Evolutionary conservation across 2,329 filamentous ascomycete species (phyloP).

Genomic region (Fonsecaea nubica): DNA sequence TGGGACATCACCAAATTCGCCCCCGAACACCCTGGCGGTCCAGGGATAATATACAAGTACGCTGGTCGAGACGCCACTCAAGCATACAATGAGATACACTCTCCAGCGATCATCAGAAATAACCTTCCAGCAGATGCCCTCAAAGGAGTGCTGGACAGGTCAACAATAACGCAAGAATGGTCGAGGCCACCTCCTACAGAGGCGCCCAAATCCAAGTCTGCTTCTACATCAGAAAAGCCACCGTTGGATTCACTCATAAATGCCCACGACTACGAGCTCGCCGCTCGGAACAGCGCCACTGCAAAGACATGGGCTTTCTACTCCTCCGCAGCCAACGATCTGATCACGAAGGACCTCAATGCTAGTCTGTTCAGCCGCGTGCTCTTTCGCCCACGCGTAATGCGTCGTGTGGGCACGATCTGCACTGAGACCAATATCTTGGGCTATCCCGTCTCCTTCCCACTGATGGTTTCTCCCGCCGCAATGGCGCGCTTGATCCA

Average conservation of each 20-base stretch:
- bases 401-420: slow-evolving; percentile 63
- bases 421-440: slow-evolving; percentile 62
- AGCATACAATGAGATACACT: slow-evolving; percentile 61
- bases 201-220: slow-evolving; percentile 41
- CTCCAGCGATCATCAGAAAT: slow-evolving; percentile 55
- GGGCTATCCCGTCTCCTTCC: slow-evolving; percentile 59
- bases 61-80: slow-evolving; percentile 62
- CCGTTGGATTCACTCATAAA: slow-evolving; percentile 63
- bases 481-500: slow-evolving; percentile 70
- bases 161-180: slow-evolving; percentile 59
- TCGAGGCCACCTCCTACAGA: slow-evolving; percentile 48
- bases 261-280: slow-evolving; percentile 66
- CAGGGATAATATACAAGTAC: slow-evolving; percentile 50
- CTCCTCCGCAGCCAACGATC: slow-evolving; percentile 69
- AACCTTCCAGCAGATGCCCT: slow-evolving; percentile 53
- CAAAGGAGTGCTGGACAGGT: slow-evolving; percentile 58
- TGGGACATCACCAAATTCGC: slow-evolving; percentile 73
- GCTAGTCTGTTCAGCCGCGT: slow-evolving; percentile 62
- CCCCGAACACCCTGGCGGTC: slow-evolving; percentile 67
- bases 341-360: slow-evolving; percentile 64
- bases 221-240: slow-evolving; percentile 48
- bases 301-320: slow-evolving; percentile 74
- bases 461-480: slow-evolving; percentile 69
- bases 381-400: slow-evolving; percentile 64
- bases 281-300: slow-evolving; percentile 61